Evolutionary conservation across 345 rosid species (phyloP), one percentile per base, ranked within the genome.

Genomic region (Erucastrum elatum): DNA sequence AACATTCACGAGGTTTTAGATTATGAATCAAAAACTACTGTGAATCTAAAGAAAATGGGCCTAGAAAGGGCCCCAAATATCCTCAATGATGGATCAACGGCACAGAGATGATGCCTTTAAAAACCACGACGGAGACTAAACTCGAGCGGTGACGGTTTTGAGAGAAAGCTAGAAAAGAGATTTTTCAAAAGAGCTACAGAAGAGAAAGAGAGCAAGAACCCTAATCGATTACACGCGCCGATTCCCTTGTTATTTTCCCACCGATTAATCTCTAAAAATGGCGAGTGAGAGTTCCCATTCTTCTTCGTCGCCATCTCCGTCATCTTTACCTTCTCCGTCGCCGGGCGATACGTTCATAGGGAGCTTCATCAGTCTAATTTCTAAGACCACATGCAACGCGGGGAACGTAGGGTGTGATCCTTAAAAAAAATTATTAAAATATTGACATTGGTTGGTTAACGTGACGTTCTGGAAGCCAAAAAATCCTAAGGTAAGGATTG

Each of bases 331-430:
- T 49, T 25, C 81, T 71, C 81, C 81, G 29, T 79, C 82, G 21
- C 10, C 35, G 53, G 82, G 79, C 34, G 84, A 86, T 72, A 76
- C 85, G 27, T 83, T 80, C 31, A 1, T 83, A 9, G 88, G 88
- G 17, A 82, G 88, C 71, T 75, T 74, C 82, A 75, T 88, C 0
- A 84, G 84, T 84, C 55, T 88, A 51, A 75, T 82, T 78, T 86
- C 86, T 2, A n/a, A n/a, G n/a, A n/a, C n/a, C n/a, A n/a, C n/a
- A n/a, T n/a, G n/a, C n/a, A n/a, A n/a, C n/a, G n/a, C n/a, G n/a
- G n/a, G n/a, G n/a, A n/a, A n/a, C n/a, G n/a, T n/a, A n/a, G n/a
- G n/a, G n/a, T n/a, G n/a, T n/a, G n/a, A n/a, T n/a, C n/a, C n/a
- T n/a, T n/a, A n/a, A n/a, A n/a, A n/a, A n/a, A n/a, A n/a, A n/a